Base-by-base conservation (phyloP, 257 asterid genomes). In the Nicotiana sylvestris region DNA sequence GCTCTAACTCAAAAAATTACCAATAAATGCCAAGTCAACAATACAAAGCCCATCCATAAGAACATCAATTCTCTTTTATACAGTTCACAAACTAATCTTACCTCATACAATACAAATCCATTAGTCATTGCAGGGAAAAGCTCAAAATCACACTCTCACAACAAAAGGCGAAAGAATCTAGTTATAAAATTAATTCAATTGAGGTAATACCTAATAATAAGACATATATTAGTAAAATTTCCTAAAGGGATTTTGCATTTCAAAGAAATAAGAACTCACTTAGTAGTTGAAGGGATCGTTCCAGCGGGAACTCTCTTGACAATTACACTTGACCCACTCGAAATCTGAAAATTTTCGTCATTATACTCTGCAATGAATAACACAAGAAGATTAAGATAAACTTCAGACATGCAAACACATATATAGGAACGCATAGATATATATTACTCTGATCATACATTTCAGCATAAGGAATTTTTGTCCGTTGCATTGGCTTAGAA, bases 221-320 rank as follows among this genome's bases (percentile, higher is more conserved):
- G 64, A 49, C 64, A 15, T 51, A 27, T 49, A 13, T n/a, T 76
- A 76, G 62, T 51, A 76, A 7, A 76, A 76, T 12, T 78, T 30
- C 27, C n/a, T 27, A n/a, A 55, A 15, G 16, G 30, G 10, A 27
- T 51, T 13, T 76, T 27, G 80, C 64, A 76, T 25, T 74, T 51
- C 21, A 37, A 82, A 13, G 12, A 43, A 51, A 30, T 15, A 9
- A 68, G 32, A 80, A 88, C 98, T 88, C 82, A 93, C 98, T 64
- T 61, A 68, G 57, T 27, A 27, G 85, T 81, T 33, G 85, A 46
- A 12, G 91, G 89, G 72, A 70, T 64, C 30, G 83, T 88, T 78
- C 85, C 87, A 39, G 93, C 92, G 2, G 98, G 98, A 86, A 93
- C 94, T 87, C 98, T 90, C 89, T 83, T 95, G 37, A 93, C 87